Evolutionary conservation across 2,329 filamentous ascomycete genomes (phyloP).

Genomic region (Fusarium tanahbumbuense): DNA sequence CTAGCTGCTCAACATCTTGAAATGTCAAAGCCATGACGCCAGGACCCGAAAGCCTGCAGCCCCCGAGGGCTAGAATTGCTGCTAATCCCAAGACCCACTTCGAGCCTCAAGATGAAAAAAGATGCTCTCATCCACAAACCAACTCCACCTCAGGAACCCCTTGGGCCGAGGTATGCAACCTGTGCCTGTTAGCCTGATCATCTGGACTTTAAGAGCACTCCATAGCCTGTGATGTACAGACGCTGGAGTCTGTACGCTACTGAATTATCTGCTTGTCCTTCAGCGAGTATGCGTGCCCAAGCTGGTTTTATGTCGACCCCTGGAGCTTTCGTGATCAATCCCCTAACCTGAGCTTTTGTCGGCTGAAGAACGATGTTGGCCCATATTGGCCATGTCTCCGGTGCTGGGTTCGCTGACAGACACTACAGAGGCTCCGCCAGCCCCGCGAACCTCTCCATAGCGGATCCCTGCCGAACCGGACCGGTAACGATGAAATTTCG

Average conservation of each 20-base stretch:
- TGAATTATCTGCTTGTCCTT: background rate
- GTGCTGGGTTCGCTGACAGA: constrained; percentile 4
- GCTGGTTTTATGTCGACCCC: background rate
- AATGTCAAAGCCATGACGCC: constrained; percentile 19
- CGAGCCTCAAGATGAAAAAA: constrained; percentile 18
- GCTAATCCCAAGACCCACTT: constrained; percentile 13
- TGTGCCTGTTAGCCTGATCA: constrained; percentile 4
- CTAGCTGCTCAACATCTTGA: constrained; percentile 2
- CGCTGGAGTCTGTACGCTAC: background rate
- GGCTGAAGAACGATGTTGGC: constrained; percentile 1
- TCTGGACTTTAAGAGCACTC: constrained; percentile 25
- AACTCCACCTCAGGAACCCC: constrained; percentile 21
- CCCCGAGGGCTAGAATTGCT: constrained; percentile 1
- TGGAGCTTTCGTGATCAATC: background rate
- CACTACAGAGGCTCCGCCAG: constrained; percentile 12
- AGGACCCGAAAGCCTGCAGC: constrained; percentile 16
- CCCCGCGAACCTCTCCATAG: constrained; percentile 9
- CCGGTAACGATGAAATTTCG: constrained; percentile 8
- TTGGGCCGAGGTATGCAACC: constrained; percentile 28
- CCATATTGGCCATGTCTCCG: background rate
- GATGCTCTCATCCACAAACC: constrained; percentile 4
- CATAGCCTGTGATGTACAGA: constrained; percentile 8
- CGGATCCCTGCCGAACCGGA: constrained; percentile 3
- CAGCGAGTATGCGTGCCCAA: background rate
- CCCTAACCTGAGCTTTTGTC: background rate